Evolutionary conservation across 2,329 filamentous ascomycete species (phyloP), one percentile per base, ranked within the genome.

Genomic region (Fusarium floridanum): DNA sequence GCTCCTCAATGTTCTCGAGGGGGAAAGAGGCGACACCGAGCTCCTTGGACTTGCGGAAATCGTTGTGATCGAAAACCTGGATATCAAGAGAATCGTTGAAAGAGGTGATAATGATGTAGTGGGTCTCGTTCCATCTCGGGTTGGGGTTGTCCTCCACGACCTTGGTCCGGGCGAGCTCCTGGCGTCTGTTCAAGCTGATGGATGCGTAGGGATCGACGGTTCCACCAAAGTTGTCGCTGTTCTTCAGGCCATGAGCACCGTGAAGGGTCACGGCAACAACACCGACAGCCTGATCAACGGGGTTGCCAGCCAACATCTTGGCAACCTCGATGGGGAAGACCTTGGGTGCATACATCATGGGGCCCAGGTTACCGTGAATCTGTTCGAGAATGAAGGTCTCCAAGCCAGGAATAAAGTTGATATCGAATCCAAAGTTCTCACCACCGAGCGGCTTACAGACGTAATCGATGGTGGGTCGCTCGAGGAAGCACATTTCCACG

Each of bases 241-340:
- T 98, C 89, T 97, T 98, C 77, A 99, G 90, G 39, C 95, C 95
- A 76, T 95, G 92, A 3, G 95, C 97, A 45, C 95, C 94, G 82
- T 99, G 95, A 72, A 99, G 89, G 8, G 95, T 98, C 71, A 99
- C 88, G 27, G 96, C 96, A 63, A 99, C 84, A 10, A 99, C 95
- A 82, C 97, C 97, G 79, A 99, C 95, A 12, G 97, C 97, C 84
- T 98, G 94, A 81, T 99, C 97, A 61, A 99, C 94, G 0, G 97
- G 92, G 68, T 94, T 96, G 68, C 97, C 97, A 50, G 96, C 94
- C 74, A 99, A 88, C 94, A 99, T 97, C 88, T 99, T 98, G 77
- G 97, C 97, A 66, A 99, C 95, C 81, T 99, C 97, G 76, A 99
- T 97, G 17, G 97, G 97, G 87, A 99, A 99, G 60, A 98, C 95